Evolutionary conservation across 2,329 filamentous ascomycete genomes (phyloP), one percentile per base, ranked within the genome.

Genomic region (Fusarium succisae): DNA sequence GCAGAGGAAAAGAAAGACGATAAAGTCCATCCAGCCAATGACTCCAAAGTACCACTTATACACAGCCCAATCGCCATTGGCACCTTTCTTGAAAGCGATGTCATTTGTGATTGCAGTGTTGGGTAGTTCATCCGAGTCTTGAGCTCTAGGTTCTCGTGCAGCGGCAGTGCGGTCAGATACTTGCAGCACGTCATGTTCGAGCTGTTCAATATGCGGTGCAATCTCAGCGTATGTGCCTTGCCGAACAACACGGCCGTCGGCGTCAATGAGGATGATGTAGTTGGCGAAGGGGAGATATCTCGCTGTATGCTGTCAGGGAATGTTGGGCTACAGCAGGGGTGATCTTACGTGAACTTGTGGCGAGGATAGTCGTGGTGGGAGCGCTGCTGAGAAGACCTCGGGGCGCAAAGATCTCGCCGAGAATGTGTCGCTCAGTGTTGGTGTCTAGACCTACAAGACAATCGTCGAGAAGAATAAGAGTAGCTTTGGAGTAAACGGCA

Each of bases 321-420:
- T 3, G 10, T 1, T 4, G 5, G 4, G 14, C 1, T 11, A 15
- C 6, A 28, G 5, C 1, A 5, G 9, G 3, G 5, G 5, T 12
- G 18, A 26, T 3, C 51, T 41, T 43, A 54, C 58, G 28, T 35
- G 58, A 54, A 17, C 58, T 61, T 18, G 58, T 61, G 11, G 47
- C 47, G 8, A 55, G 51, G 8, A 55, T 41, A 11, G 51, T 55
- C 8, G 51, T 55, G 6, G 35, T 55, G 1, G 51, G 51, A n/a
- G 47, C 58, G 5, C 47, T 54, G 14, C 47, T 53, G 18, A 61
- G 37, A 41, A 54, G 28, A 1, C 47, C 37, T 9, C 28, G 18
- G 0, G 47, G 58, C 2, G 35, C 45, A 4, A 61, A 41, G 18
- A 61, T 54, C 13, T 41, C 35, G 1, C 48, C 28, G 2, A 61